Evolutionary conservation across 768 basidiomycete genomes (phyloP).

Genomic region (Hygrophorus pudorinus): DNA sequence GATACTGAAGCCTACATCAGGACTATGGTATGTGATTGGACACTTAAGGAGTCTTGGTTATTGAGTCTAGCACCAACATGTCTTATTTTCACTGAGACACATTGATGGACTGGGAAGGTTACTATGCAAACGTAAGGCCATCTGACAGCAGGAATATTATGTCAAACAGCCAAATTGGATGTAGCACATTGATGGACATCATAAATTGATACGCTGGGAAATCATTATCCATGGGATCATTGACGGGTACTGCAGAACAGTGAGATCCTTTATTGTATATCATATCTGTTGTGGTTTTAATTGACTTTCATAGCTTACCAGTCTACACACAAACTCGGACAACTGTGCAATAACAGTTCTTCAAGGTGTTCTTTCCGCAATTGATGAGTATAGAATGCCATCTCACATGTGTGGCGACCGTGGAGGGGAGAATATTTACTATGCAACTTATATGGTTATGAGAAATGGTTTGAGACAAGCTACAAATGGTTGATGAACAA

Average conservation of each 20-base stretch:
- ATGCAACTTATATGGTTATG: slow-evolving; percentile 26
- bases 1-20: slow-evolving; percentile 11
- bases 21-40: slow-evolving; percentile 20
- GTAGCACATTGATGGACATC: slow-evolving; percentile 28
- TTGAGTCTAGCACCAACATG: slow-evolving; percentile 15
- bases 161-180: slow-evolving; percentile 17
- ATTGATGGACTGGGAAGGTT: slow-evolving; percentile 19
- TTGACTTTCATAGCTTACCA: slow-evolving; percentile 14
- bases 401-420: slow-evolving; percentile 23
- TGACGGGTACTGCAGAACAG: slow-evolving; percentile 16
- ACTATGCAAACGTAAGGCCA: slow-evolving; percentile 10
- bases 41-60: slow-evolving; percentile 17
- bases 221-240: slow-evolving; percentile 19
- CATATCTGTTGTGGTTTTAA: no score
- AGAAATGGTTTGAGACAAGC: no score
- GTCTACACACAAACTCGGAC: slow-evolving; percentile 17
- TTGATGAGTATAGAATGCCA: slow-evolving; percentile 17
- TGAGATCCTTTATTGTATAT: no score
- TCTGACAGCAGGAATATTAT: slow-evolving; percentile 13
- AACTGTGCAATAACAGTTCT: slow-evolving; percentile 21
- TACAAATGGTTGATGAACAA: no score
- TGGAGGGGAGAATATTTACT: slow-evolving; percentile 24
- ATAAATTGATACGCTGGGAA: slow-evolving; percentile 23
- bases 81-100: slow-evolving; percentile 12
- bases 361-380: slow-evolving; percentile 14